These are phyloP conservation scores for Usnea hakonensis DNA, from an alignment of 495 filamentous ascomycete species.

Conservation along the genomic window DNA sequence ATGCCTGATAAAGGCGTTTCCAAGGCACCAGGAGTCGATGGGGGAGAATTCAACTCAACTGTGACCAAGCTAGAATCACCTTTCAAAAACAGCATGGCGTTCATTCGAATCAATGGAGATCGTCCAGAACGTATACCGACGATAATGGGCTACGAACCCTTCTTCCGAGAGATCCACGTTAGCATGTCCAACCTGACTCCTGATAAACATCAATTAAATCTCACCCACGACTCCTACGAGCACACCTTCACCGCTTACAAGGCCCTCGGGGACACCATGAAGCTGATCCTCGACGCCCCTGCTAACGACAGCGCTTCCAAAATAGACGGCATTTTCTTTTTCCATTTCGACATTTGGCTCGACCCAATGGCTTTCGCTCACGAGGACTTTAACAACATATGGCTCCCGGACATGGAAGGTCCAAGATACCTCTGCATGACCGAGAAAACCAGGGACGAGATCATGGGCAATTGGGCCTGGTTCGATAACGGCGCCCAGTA, in stretches of 20 bases:
- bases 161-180: slow-evolving; percentile 24
- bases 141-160: slow-evolving; percentile 22
- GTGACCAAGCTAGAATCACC: slow-evolving; percentile 15
- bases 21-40: neutral
- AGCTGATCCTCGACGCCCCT: slow-evolving; percentile 21
- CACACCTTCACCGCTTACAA: slow-evolving; percentile 14
- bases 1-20: slow-evolving; percentile 3
- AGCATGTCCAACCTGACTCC: slow-evolving; percentile 16
- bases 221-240: slow-evolving; percentile 20
- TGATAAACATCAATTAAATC: slow-evolving; percentile 13
- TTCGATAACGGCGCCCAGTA: slow-evolving; percentile 12
- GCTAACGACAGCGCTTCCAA: slow-evolving; percentile 3
- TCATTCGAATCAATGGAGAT: slow-evolving; percentile 21
- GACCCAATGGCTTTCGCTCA: slow-evolving; percentile 19
- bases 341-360: slow-evolving; percentile 27
- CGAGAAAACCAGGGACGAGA: neutral
- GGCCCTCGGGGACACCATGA: slow-evolving; percentile 23
- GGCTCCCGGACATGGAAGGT: slow-evolving; percentile 18
- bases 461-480: slow-evolving; percentile 15
- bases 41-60: neutral
- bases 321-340: slow-evolving; percentile 23
- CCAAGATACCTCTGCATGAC: slow-evolving; percentile 19
- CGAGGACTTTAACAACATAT: slow-evolving; percentile 17
- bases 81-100: slow-evolving; percentile 23
- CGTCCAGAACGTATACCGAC: slow-evolving; percentile 18